Conservation (phyloP, 1,284 basidiomycete genomes). For the Puccinia horiana region DNA sequence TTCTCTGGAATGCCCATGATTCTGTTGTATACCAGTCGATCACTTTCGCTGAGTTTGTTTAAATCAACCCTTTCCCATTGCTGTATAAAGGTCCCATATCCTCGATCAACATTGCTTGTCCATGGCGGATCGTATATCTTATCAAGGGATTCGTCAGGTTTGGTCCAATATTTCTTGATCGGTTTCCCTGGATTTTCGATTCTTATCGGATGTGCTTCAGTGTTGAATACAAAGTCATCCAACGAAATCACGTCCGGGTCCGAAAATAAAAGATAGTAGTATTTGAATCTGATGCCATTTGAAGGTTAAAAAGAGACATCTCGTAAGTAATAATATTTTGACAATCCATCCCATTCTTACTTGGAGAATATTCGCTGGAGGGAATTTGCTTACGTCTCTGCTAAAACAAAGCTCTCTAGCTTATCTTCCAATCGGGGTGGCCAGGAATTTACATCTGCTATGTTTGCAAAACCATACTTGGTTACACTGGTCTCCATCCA, state of each 20-base stretch:
- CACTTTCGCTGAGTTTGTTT: not conserved
- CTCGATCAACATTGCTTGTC: not conserved
- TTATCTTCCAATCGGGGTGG: conserved; percentile 58
- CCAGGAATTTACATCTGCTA: conserved; percentile 60
- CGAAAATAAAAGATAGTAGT: conserved; percentile 61
- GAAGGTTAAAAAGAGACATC: not conserved
- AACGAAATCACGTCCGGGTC: conserved; percentile 63
- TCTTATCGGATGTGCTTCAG: conserved; percentile 54
- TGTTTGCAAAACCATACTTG: conserved; percentile 57
- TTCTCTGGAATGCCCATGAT: not conserved
- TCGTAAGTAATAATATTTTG: not conserved
- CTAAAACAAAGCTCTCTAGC: conserved; percentile 65
- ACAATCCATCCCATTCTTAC: not conserved
- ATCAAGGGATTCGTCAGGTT: conserved; percentile 14
- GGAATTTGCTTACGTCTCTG: conserved; percentile 62
- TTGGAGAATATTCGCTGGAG: not conserved
- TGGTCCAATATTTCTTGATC: not conserved
- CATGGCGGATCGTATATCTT: conserved; percentile 24
- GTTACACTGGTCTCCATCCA: conserved; percentile 62
- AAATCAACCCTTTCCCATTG: conserved; percentile 34
- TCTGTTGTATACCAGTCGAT: not conserved
- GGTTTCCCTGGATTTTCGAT: not conserved
- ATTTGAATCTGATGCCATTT: conserved; percentile 26
- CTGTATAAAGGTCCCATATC: conserved; percentile 41
- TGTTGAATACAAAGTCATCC: conserved; percentile 65